Evolutionary conservation across 2,329 filamentous ascomycete genomes (phyloP), one percentile per base, ranked within the genome.

Genomic region (Alternaria tenuissima): DNA sequence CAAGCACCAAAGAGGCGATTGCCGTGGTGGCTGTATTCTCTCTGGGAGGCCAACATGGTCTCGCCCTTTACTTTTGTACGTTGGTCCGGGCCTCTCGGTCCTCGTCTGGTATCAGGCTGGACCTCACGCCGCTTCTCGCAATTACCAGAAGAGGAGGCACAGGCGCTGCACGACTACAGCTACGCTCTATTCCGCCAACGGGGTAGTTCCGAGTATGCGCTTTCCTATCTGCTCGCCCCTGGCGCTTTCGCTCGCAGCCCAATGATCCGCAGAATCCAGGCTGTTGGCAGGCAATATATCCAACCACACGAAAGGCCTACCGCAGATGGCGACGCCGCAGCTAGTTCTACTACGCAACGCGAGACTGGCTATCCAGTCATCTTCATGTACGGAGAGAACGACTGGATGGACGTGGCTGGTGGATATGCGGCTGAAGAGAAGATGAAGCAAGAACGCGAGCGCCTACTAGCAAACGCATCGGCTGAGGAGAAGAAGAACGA

Each of bases 391-490:
- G 95, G 95, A 64, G 94, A 98, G 71, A 89, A 95, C 73, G 95
- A 99, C 82, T 99, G 95, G 95, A 99, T 99, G 95, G 95, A 99
- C 68, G 89, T 95, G 8, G 88, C 88, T 0, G 95, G 94, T 28
- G 95, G 95, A 0, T 87, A 89, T 47, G 93, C 91, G 0, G 89
- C 94, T 0, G 87, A 91, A 73, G 87, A 94, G 79, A 93, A 91
- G 77, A 85, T 98, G 12, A 89, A 92, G 61, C 84, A 89, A 59
- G 88, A 90, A 64, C 87, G 86, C 65, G 79, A 81, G 26, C 86
- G 86, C 51, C 83, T 86, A 0, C 80, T 97, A 4, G 79, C 84
- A 12, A 78, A 85, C 22, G 91, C 86, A 7, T 89, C 86, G 0
- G 82, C 85, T 1, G 90, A 93, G 58, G 91, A 96, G 78, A 87